Evolutionary conservation across 1,284 basidiomycete genomes (phyloP).

Genomic region (Ceratobasidium sp.): DNA sequence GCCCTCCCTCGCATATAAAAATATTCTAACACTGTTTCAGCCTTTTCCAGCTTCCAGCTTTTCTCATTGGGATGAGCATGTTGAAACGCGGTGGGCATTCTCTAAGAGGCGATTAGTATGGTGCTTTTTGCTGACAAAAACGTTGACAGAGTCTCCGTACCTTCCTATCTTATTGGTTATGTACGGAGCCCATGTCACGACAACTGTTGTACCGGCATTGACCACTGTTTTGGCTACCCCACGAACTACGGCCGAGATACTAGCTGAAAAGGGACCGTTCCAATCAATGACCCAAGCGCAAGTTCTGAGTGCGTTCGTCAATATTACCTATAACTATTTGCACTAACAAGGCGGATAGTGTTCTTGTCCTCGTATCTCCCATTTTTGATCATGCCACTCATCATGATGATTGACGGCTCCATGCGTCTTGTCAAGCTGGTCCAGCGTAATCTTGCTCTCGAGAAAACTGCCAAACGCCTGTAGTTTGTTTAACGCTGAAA

Average conservation of each 20-base stretch:
- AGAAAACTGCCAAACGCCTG: constrained; percentile 17
- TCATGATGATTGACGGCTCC: constrained; percentile 30
- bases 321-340: background rate
- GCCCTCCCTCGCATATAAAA: constrained; percentile 7
- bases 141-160: constrained; percentile 19
- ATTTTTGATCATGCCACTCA: constrained; percentile 33
- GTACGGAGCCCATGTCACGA: constrained; percentile 34
- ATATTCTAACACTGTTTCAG: constrained; percentile 49
- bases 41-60: constrained; percentile 78
- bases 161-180: constrained; percentile 17
- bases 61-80: constrained; percentile 69
- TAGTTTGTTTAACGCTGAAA: background rate
- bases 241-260: background rate
- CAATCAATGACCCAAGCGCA: constrained; percentile 24
- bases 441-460: constrained; percentile 1
- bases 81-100: constrained; percentile 66
- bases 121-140: no score
- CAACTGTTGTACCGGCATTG: constrained; percentile 23
- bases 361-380: constrained; percentile 38
- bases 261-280: background rate
- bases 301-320: constrained; percentile 8
- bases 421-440: constrained; percentile 22
- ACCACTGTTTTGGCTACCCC: constrained; percentile 35
- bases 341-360: background rate
- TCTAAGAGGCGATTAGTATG: no score